Evolutionary conservation across 345 rosid genomes (phyloP).

Genomic region (Citrus maxima): DNA sequence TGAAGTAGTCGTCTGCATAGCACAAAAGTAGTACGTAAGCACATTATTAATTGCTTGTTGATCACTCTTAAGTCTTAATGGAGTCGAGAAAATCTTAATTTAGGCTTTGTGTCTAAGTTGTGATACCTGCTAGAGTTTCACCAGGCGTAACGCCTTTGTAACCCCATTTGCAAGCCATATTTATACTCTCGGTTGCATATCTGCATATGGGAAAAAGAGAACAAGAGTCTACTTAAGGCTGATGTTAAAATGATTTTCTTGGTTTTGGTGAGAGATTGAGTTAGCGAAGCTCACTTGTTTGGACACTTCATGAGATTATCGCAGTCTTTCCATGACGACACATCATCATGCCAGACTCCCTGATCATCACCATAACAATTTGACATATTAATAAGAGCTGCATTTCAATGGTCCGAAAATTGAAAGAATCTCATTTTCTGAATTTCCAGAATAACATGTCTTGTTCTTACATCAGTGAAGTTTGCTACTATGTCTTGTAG

Average conservation of each 20-base stretch:
- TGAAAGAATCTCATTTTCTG: background rate
- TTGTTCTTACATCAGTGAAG: constrained; percentile 61
- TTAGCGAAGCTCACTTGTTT: constrained; percentile 40
- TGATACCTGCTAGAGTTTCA: constrained; percentile 65
- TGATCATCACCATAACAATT: constrained; percentile 5
- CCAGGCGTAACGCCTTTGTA: constrained; percentile 72
- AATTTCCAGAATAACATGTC: background rate
- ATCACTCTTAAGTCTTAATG: background rate
- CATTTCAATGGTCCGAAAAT: background rate
- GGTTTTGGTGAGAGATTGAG: background rate
- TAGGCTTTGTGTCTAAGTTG: background rate
- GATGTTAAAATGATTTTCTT: background rate
- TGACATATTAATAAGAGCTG: background rate
- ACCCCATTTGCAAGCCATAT: constrained; percentile 89
- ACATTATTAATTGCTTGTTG: background rate
- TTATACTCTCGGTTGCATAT: constrained; percentile 81
- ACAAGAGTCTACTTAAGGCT: background rate
- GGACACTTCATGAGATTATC: constrained; percentile 64
- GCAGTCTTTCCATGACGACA: constrained; percentile 71
- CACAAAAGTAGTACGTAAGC: background rate
- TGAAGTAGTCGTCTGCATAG: constrained; percentile 72
- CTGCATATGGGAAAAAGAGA: constrained; percentile 16
- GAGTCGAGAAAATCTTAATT: background rate
- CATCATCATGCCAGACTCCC: constrained; percentile 86
- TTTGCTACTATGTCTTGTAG: constrained; percentile 61